Evolutionary conservation across 345 rosid genomes (phyloP), one percentile per base, ranked within the genome.

Genomic region (Turnera subulata): DNA sequence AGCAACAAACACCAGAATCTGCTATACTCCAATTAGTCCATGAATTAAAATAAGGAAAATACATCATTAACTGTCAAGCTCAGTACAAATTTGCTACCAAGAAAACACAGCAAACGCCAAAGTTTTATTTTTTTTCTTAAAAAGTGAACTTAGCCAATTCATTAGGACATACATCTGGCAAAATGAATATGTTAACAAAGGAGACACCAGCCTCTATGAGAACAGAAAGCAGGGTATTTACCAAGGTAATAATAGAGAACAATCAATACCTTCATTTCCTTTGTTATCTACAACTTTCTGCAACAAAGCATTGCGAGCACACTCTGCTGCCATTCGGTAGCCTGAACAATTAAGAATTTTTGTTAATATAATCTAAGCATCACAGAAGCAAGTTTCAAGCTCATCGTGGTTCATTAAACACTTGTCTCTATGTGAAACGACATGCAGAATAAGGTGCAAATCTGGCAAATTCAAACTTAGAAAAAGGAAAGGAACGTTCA

Each of bases 241-340:
- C n/a, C n/a, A n/a, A n/a, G n/a, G n/a, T n/a, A n/a, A 8, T 4
- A 3, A 29, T 8, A 29, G 4, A 29, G 35, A 29, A 29, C 35
- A 3, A 8, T 20, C 17, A 26, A 14, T 56, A 93, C 99, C 99
- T 76, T 82, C 73, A 67, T 93, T 50, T 45, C 74, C 90, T 75
- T 89, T 93, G 70, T 93, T 89, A 72, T 89, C 92, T 48, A 76
- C 73, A 17, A 82, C 95, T 72, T 76, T 82, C 69, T 66, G 65
- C 69, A 81, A 66, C 70, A 93, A 59, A 50, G 94, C 96, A 67
- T 81, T 58, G 47, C 82, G 89, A 53, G 97, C 97, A 69, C 97
- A 85, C 69, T 93, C 96, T 15, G 96, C 84, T 23, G 97, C 99
- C 97, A 93, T 87, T 46, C 99, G 77, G 45, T 66, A 93, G 55